Evolutionary conservation across 805 yeast species (phyloP).

Genomic region (Wickerhamiella slavikovae): DNA sequence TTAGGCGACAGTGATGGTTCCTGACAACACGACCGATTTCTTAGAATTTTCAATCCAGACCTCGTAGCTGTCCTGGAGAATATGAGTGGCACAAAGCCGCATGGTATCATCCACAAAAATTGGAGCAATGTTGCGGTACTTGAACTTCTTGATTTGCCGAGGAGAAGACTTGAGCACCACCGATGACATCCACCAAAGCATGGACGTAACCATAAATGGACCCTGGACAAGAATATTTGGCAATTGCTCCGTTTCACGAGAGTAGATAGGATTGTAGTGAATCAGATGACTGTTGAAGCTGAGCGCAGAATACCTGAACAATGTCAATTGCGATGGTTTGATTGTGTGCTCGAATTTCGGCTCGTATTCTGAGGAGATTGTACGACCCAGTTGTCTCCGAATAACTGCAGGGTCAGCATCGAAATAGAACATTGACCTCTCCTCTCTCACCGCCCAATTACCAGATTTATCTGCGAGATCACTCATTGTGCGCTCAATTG

Average conservation of each 20-base stretch:
- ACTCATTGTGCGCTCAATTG: constrained; percentile 29
- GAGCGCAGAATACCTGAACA: constrained; percentile 49
- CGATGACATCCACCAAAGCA: constrained; percentile 30
- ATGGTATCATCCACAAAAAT: constrained; percentile 23
- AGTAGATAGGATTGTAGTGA: constrained; percentile 46
- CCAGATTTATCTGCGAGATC: constrained; percentile 10
- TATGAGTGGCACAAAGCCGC: constrained; percentile 9
- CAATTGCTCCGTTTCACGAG: constrained; percentile 33
- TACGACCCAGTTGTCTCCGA: constrained; percentile 8
- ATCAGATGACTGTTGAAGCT: constrained; percentile 71
- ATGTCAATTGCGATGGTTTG: constrained; percentile 23
- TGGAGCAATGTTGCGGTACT: constrained; percentile 31
- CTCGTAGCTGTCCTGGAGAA: constrained; percentile 6
- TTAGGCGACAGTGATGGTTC: constrained; percentile 5
- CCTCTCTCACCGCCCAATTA: constrained; percentile 28
- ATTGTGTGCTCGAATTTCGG: constrained; percentile 12
- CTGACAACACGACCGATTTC: constrained; percentile 6
- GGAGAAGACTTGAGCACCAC: constrained; percentile 8
- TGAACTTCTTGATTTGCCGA: constrained; percentile 17
- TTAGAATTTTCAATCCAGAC: constrained; percentile 7
- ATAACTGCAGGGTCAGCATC: constrained; percentile 14
- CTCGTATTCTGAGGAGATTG: constrained; percentile 8
- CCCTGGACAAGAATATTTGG: constrained; percentile 56
- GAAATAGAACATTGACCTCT: constrained; percentile 42
- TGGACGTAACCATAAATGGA: constrained; percentile 46